Base-by-base conservation (phyloP, 371 early-diverging fungal genomes). In the Mucor piriformis region DNA sequence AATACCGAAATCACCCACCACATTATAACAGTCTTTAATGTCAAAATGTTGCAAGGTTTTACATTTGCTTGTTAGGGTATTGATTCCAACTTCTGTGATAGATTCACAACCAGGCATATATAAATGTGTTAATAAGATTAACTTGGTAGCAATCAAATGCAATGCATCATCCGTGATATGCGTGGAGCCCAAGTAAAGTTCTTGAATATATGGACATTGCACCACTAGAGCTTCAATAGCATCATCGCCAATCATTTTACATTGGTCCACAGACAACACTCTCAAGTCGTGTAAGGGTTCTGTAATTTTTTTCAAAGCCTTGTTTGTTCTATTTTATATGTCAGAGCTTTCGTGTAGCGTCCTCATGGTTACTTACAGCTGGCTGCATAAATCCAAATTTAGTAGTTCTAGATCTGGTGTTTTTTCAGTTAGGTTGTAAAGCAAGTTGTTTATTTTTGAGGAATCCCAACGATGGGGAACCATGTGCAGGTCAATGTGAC, bases 381-480 rank as follows among this genome's bases (percentile, higher is more conserved):
- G 18, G 8, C 1, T 8, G 16, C 47, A 59, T 49, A 64, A 24
- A 24, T 24, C 46, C 4, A 67, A 40, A 52, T 67, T 59, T 20
- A 67, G 63, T 38, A 44, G 8, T 38, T 67, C 54, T 3, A 67
- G 48, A 16, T 67, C 18, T 6, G 55, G 59, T 10, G 52, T 51
- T 24, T 67, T 67, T 10, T 37, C 38, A 3, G 59, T 47, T 7
- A 67, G 23, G 6, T 16, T 33, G 1, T 3, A 20, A 15, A 67
- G 16, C 16, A 50, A 32, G 1, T 24, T 2, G 12, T 38, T 51
- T 8, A 56, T 54, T 16, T 35, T 42, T 3, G 11, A 13, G 6
- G 54, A 34, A 7, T 62, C 37, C 67, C 67, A 67, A 10, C 67
- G 67, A 35, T 59, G 59, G 12, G 63, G 59, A 0, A 67, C 50